Base-by-base conservation (phyloP, 2,329 filamentous ascomycete species). In the Talaromyces marneffei region DNA sequence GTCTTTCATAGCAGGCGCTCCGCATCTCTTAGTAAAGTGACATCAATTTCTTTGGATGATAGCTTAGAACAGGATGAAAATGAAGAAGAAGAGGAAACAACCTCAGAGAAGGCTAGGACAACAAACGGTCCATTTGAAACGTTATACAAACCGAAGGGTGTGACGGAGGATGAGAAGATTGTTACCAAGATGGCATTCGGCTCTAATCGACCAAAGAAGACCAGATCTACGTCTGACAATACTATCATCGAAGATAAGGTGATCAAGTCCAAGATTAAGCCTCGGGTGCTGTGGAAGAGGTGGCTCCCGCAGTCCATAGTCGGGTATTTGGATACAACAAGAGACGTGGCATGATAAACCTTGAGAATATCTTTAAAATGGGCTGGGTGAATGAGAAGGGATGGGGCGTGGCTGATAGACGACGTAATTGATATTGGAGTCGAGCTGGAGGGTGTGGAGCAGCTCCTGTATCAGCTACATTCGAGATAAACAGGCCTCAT, bases 1-100 rank as follows among this genome's bases (percentile, higher is more conserved):
- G 88, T 88, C 53, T 92, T 95, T 70, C 83, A 85, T 37, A 84
- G 85, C 39, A 89, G 87, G 67, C 85, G 88, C 61, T 89, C 89
- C 0, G 81, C 80, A 40, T 90, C 87, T 65, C 67, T 81, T 50
- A 75, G 77, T 20, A 65, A 67, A 20, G 59, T 61, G 9, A 66
- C 66, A 25, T 64, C 62, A 7, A 63, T 65, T 9, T 61, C 66
- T 7, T 39, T 62, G 8, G 54, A 64, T 1, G 39, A 60, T 3
- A 64, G 67, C n/a, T 31, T 60, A 29, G 60, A 60, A 2, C 61
- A 64, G 2, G 59, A 64, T 0, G 58, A 66, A 27, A 52, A 60
- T 12, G 46, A 48, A 33, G 9, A 44, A 31, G 56, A 48, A 3
- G 9, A 33, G 31, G 48, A 4, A n/a, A 20, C 10, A 20, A 18